phyloP scores from a whole-genome alignment of 2,329 filamentous ascomycete genomes.

The Aspergillus alliaceus region DNA sequence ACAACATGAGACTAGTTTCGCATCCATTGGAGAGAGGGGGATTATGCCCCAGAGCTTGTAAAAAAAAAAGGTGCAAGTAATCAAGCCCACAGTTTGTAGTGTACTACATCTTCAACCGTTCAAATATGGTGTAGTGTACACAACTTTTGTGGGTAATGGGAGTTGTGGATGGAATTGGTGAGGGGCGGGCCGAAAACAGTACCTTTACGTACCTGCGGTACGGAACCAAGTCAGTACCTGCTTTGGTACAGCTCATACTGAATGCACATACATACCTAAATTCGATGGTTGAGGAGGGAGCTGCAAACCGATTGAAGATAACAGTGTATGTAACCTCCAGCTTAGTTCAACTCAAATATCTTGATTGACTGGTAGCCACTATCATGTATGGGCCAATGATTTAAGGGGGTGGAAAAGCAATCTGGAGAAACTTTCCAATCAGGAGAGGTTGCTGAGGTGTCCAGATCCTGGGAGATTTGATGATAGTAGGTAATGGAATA shows the following conservation, averaged over 20 bases:
- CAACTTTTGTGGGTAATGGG: neutral
- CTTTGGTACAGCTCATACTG: neutral
- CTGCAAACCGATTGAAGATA: neutral
- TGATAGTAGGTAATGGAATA: too few relatives aligned
- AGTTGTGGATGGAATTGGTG: neutral
- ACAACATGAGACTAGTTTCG: neutral
- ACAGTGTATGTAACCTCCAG: neutral
- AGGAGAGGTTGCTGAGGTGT: conserved; percentile 1
- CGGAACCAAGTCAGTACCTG: conserved; percentile 2
- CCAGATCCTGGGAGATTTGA: neutral
- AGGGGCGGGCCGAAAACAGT: conserved; percentile 7
- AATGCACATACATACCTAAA: too few relatives aligned
- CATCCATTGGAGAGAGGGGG: neutral
- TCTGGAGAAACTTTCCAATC: conserved; percentile 4
- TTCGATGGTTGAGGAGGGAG: neutral
- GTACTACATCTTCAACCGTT: neutral
- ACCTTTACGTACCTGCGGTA: conserved; percentile 6
- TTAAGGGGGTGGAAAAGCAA: neutral
- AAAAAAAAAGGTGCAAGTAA: neutral
- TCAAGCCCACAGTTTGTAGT: neutral
- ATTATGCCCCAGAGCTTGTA: neutral
- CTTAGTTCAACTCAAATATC: neutral
- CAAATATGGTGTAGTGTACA: neutral
- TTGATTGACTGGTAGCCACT: conserved; percentile 5
- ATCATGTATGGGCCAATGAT: neutral